Base-by-base conservation (phyloP, 2,329 filamentous ascomycete species). In the Lizonia empirigonia region DNA sequence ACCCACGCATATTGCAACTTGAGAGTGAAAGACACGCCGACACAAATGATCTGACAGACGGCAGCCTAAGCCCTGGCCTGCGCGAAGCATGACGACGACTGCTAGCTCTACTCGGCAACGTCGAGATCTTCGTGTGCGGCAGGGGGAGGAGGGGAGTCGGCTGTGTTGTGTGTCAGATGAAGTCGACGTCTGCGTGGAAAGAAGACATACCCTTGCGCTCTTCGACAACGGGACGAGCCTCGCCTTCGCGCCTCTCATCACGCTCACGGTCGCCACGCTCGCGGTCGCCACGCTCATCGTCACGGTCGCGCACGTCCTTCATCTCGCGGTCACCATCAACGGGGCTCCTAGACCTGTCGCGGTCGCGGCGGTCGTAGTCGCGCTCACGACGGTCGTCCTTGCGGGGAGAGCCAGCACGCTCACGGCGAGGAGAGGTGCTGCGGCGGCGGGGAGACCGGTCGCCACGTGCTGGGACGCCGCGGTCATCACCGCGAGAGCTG, bases 81-180 rank as follows among this genome's bases (percentile, higher is more conserved):
- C 41, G 49, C 48, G 36, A 46, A 55, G 53, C 50, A 54, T 29
- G 49, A 53, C 58, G 49, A 53, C 58, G 60, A 41, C 37, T 46
- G 35, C 49, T 44, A 33, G 18, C 18, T 58, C 59, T 73, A 86
- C 78, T 97, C 94, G 68, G 92, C 93, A 70, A 94, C 92, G 75
- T 99, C 94, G 72, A 97, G 84, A 71, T 99, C 94, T 74, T 99
- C 94, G 70, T 96, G 91, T 65, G 86, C 87, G 58, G 53, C 66
- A n/a, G 61, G 50, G 7, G 90, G 87, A 58, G 90, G 85, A 62
- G 90, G 88, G 66, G 89, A 90, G 63, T 95, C 91, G 67, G 88
- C 78, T 71, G 83, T 64, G 58, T 47, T 59, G 62, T 58, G 67
- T 23, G 71, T 63, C 65, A 67, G 56, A 61, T 47, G 19, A 54